Base-by-base conservation (phyloP, 2,329 filamentous ascomycete genomes). In the Sordariomycetes sp. region DNA sequence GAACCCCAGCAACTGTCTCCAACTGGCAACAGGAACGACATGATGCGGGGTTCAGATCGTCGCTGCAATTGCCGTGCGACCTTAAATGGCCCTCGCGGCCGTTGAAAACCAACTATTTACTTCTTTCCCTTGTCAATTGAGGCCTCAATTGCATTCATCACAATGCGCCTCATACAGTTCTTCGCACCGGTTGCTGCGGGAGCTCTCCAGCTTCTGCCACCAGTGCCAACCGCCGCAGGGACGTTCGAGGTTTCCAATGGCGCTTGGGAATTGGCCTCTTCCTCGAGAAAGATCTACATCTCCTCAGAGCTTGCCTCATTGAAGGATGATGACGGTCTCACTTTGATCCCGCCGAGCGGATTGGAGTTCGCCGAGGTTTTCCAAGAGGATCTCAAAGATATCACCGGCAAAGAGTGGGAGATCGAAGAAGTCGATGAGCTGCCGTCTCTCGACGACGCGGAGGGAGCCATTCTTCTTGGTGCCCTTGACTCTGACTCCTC, bases 311-410 rank as follows among this genome's bases (percentile, higher is more conserved):
- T 71, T 30, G 58, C 63, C 1, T 43, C 51, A 1, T 43, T 40
- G 21, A 52, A 47, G 7, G 69, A 73, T 35, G 50, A 52, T 1
- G 49, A 59, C 32, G 68, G 68, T 1, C 45, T 70, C 19, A 72
- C 66, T 0, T 53, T 71, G 8, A 71, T 72, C 28, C 69, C 69
- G 2, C 69, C 69, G 0, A 63, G 60, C 0, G 63, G 63, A 2
- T 42, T 51, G n/a, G 62, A 70, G 4, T 72, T 72, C 27, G 68
- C 67, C 3, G 44, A 53, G 14, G 63, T 57, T 0, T 70, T 72
- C 37, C 44, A 50, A 16, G 43, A 58, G 4, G 69, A 73, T 39
- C 49, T 73, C 2, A 44, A 53, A 4, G 42, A 55, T 8, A 36
- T 65, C 4, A 61, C 65, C 2, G 56, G 59, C 14, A 42, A 44